Percentiles rank a stretch among this genome's conserved stretches.
These are phyloP conservation scores for Pichia cephalocereana DNA, from an alignment of 805 yeast species.

Conservation along the genomic window DNA sequence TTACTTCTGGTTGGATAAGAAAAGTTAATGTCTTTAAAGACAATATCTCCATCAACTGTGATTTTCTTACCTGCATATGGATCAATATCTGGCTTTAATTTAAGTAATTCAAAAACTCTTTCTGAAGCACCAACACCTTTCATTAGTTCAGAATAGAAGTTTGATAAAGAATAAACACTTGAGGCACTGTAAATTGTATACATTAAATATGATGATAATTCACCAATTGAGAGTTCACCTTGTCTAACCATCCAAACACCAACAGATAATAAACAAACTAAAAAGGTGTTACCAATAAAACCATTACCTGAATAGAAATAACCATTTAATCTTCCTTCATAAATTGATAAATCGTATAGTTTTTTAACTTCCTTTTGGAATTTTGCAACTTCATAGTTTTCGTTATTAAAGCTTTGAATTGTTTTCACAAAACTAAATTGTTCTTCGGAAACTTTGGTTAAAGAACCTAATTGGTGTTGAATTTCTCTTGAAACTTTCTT, in stretches of 20 bases:
- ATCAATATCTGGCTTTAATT: conserved; percentile 62
- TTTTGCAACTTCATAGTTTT: conserved; percentile 62
- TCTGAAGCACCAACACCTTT: conserved; percentile 96
- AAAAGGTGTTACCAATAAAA: conserved; percentile 71
- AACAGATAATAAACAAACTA: conserved; percentile 65
- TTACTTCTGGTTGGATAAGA: conserved; percentile 80
- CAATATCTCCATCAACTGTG: conserved; percentile 43
- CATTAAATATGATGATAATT: conserved; percentile 87
- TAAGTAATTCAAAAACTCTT: conserved; percentile 78
- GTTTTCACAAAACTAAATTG: conserved; percentile 78
- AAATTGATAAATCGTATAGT: conserved; percentile 58
- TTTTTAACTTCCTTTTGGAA: conserved; percentile 64
- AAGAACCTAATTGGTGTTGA: conserved; percentile 75
- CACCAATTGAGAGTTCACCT: conserved; percentile 79
- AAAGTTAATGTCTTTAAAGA: conserved; percentile 56
- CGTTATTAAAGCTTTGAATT: conserved; percentile 87
- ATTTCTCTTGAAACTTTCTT: conserved; percentile 64
- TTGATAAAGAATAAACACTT: conserved; percentile 85
- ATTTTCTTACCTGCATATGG: conserved; percentile 53
- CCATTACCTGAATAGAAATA: conserved; percentile 72
- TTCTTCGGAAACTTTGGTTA: conserved; percentile 89
- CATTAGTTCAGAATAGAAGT: conserved; percentile 90
- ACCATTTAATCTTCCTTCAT: conserved; percentile 75
- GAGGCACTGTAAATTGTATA: conserved; percentile 90
- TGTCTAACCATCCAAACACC: conserved; percentile 76